phyloP scores from a whole-genome alignment of 1,284 basidiomycete genomes.

The Cutaneotrichosporon sp. region DNA sequence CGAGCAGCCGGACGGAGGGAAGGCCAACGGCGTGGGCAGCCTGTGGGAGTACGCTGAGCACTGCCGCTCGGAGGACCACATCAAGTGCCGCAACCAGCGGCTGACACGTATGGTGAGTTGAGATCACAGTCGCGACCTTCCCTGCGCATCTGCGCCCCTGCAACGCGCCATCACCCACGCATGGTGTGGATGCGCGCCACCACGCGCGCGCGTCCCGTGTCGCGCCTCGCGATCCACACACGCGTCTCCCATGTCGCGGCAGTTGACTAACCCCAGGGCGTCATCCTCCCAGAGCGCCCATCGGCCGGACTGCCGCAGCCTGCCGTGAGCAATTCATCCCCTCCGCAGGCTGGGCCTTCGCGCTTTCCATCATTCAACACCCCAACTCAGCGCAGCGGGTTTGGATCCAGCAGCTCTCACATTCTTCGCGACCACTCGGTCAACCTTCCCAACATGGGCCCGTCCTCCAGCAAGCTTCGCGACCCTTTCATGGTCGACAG shows the following conservation, averaged over 20 bases:
- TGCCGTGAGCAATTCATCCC: not conserved
- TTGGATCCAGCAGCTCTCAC: not conserved
- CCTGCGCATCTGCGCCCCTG: too few relatives aligned
- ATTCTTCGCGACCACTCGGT: not conserved
- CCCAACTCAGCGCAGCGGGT: not conserved
- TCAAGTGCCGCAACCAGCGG: conserved; percentile 14
- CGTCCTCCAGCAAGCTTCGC: not conserved
- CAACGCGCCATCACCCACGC: too few relatives aligned
- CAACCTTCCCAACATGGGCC: not conserved
- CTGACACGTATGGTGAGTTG: conserved; percentile 6
- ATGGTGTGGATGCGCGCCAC: too few relatives aligned
- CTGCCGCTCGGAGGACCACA: conserved; percentile 9
- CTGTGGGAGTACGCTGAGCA: conserved; percentile 36
- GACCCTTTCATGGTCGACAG: conserved; percentile 2
- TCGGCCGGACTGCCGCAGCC: not conserved
- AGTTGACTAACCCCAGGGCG: not conserved
- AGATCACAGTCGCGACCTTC: not conserved
- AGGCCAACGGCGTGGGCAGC: conserved; percentile 37
- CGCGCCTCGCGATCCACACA: too few relatives aligned
- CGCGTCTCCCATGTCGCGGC: too few relatives aligned
- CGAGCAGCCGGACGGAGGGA: conserved; percentile 31
- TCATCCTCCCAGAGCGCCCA: not conserved
- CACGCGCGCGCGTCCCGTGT: too few relatives aligned
- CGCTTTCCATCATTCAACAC: not conserved
- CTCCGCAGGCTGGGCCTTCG: conserved; percentile 2